Evolutionary conservation across 225 moss, liverwort and hornwort genomes (phyloP).

Genomic region (Climacium dendroides): DNA sequence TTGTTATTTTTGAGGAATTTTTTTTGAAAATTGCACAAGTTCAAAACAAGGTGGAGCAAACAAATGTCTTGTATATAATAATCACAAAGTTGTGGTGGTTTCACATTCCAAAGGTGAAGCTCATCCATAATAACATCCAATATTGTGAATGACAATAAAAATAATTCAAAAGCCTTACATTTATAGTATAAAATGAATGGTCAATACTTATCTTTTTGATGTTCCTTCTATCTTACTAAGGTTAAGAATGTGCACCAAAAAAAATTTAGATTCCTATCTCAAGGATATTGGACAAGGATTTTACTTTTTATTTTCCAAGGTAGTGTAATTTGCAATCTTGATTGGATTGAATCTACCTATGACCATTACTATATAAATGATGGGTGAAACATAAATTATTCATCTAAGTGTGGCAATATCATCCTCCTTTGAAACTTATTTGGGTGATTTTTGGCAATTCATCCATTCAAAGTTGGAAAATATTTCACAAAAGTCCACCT

Average conservation of each 20-base stretch:
- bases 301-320: not conserved
- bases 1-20: not conserved
- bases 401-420: not conserved
- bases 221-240: not conserved
- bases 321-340: not conserved
- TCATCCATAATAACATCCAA: not conserved
- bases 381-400: not conserved
- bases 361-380: not conserved
- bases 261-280: not conserved
- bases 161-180: not conserved
- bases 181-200: not conserved
- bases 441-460: not conserved
- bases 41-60: not conserved
- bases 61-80: not conserved
- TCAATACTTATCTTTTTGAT: not conserved
- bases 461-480: not conserved
- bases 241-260: not conserved
- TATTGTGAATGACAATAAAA: not conserved
- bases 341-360: not conserved
- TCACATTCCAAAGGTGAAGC: not conserved
- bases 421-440: too few species aligned
- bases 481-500: not conserved
- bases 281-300: not conserved
- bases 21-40: not conserved
- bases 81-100: not conserved